Evolutionary conservation across 805 yeast genomes (phyloP).

Genomic region (Candida xyloterini): DNA sequence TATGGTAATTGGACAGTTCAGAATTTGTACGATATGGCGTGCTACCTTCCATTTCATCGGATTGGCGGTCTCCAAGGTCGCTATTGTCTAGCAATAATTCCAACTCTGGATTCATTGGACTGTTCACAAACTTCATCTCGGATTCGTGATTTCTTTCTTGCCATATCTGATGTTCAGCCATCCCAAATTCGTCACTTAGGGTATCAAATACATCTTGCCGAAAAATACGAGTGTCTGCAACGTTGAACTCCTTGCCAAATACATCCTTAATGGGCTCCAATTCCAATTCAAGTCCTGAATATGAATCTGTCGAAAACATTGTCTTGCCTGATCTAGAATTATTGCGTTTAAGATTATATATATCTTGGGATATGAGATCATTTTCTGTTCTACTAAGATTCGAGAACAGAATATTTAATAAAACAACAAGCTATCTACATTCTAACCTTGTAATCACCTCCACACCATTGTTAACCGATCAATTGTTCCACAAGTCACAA

Average conservation of each 20-base stretch:
- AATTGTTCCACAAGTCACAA: constrained; percentile 51
- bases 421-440: neutral
- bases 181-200: neutral
- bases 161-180: constrained; percentile 1
- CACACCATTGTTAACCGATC: constrained; percentile 37
- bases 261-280: constrained; percentile 1
- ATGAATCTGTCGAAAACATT: constrained; percentile 2
- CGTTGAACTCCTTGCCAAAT: constrained; percentile 1
- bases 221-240: neutral
- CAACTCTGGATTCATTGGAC: neutral
- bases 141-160: neutral
- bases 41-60: constrained; percentile 6
- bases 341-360: constrained; percentile 1
- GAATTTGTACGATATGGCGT: constrained; percentile 3
- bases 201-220: constrained; percentile 1
- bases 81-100: neutral
- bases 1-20: constrained; percentile 1
- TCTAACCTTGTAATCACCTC: constrained; percentile 18
- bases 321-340: neutral
- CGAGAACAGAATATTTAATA: constrained; percentile 4
- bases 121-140: neutral
- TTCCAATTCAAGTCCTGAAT: constrained; percentile 5
- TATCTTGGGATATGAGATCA: constrained; percentile 4
- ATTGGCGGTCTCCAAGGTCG: neutral
- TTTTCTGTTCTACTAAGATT: constrained; percentile 12